Evolutionary conservation across 2,329 filamentous ascomycete genomes (phyloP).

Genomic region (Coniella vitis): DNA sequence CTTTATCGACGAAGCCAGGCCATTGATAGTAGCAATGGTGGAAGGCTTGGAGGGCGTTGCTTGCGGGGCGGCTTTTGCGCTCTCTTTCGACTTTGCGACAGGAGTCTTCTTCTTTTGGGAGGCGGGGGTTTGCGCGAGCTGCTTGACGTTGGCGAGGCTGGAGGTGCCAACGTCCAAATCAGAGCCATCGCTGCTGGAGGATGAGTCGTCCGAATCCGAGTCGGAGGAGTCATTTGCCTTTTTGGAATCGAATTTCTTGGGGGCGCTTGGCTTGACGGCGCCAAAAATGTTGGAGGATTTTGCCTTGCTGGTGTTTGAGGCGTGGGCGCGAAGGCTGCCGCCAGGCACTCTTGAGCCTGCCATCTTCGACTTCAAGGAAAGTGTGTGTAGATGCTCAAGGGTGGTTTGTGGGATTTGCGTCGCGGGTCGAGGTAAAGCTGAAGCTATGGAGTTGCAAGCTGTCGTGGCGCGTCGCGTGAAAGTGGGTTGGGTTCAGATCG

Average conservation of each 20-base stretch:
- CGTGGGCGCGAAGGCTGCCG: constrained; percentile 13
- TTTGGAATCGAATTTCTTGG: constrained; percentile 27
- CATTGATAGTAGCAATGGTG: constrained; percentile 14
- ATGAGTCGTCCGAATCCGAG: constrained; percentile 9
- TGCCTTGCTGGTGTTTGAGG: constrained; percentile 14
- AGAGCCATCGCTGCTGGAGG: constrained; percentile 24
- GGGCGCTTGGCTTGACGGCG: constrained; percentile 18
- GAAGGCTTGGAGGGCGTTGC: constrained; percentile 4
- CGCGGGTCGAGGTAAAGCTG: no score
- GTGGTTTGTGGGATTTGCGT: no score
- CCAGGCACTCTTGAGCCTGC: constrained; percentile 9
- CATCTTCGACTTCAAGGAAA: constrained; percentile 3
- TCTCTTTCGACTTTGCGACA: background rate
- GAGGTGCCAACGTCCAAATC: constrained; percentile 29
- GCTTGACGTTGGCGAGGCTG: constrained; percentile 25
- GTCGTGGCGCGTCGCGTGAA: no score
- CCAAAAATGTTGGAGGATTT: background rate
- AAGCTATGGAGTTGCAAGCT: no score
- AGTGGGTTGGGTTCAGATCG: no score
- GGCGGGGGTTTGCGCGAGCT: constrained; percentile 21
- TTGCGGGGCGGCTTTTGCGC: background rate
- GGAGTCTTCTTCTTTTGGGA: constrained; percentile 6
- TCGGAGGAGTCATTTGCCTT: constrained; percentile 23
- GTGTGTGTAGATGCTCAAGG: background rate
- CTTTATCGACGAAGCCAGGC: constrained; percentile 8